A percentile compares a stretch with the other conserved stretches of the same genome.
These are phyloP conservation scores for Middelhovenomyces tepae DNA, from an alignment of 805 yeast genomes.

Conservation along the genomic window DNA sequence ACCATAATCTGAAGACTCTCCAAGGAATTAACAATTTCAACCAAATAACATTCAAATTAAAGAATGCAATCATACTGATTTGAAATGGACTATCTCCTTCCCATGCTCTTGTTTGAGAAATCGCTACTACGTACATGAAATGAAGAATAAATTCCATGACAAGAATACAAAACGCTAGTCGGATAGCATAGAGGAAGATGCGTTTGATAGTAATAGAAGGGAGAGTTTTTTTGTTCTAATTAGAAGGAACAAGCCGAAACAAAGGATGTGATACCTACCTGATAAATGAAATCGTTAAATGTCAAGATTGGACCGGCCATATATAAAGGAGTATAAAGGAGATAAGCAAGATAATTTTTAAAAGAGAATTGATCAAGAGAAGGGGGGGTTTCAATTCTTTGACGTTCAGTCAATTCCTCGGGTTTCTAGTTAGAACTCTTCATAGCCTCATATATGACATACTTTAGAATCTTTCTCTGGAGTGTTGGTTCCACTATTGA, in stretches of 20 bases:
- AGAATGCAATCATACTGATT: slow-evolving; percentile 87
- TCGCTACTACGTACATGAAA: slow-evolving; percentile 87
- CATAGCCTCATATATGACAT: neutral
- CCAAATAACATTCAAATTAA: slow-evolving; percentile 89
- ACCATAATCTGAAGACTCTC: slow-evolving; percentile 92
- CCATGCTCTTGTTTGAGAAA: slow-evolving; percentile 86
- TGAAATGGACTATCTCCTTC: slow-evolving; percentile 82
- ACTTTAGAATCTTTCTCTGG: neutral
- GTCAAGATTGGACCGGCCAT: slow-evolving; percentile 94
- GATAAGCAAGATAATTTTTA: slow-evolving; percentile 64
- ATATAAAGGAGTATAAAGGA: slow-evolving; percentile 79
- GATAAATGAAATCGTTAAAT: slow-evolving; percentile 83
- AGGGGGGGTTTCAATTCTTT: slow-evolving; percentile 49
- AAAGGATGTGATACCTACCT: slow-evolving; percentile 23
- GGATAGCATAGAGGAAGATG: slow-evolving; percentile 49
- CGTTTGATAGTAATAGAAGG: slow-evolving; percentile 51
- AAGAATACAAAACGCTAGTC: slow-evolving; percentile 65
- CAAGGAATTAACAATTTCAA: slow-evolving; percentile 87
- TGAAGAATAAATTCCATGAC: slow-evolving; percentile 88
- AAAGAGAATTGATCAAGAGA: slow-evolving; percentile 51
- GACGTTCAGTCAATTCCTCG: slow-evolving; percentile 42
- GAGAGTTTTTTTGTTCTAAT: slow-evolving; percentile 37
- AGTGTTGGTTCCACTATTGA: neutral
- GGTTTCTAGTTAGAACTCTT: neutral
- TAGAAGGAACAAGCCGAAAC: slow-evolving; percentile 9